These are phyloP conservation scores for Crithidia expoeki DNA, from an alignment of 208 protist species.

Conservation along the genomic window DNA sequence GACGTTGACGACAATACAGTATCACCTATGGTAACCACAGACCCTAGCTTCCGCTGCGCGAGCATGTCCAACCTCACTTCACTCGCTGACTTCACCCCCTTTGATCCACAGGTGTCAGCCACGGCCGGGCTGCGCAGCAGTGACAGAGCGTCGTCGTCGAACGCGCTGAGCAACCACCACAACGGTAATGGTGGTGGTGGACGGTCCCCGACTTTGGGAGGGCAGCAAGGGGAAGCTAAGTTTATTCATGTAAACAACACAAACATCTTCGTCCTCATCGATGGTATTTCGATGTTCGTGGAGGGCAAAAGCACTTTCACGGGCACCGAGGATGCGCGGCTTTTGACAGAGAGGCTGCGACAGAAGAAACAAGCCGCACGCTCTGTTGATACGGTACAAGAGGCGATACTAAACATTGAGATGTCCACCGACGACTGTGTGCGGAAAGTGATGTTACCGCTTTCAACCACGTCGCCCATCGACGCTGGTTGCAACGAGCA, in stretches of 20 bases:
- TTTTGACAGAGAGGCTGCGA: slow-evolving; percentile 31
- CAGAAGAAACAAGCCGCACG: slow-evolving; percentile 28
- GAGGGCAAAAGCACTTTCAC: slow-evolving; percentile 80
- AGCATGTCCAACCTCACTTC: slow-evolving; percentile 28
- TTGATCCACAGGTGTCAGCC: background rate
- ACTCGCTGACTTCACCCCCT: slow-evolving; percentile 1
- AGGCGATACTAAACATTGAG: slow-evolving; percentile 83
- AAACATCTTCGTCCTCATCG: slow-evolving; percentile 87
- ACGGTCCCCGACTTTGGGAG: background rate
- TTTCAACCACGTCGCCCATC: background rate
- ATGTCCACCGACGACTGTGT: slow-evolving; percentile 20
- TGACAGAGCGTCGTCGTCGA: background rate
- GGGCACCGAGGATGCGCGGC: slow-evolving; percentile 52
- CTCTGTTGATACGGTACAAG: slow-evolving; percentile 70
- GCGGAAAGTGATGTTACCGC: background rate
- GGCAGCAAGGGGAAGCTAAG: slow-evolving; percentile 39
- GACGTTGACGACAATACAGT: slow-evolving; percentile 73
- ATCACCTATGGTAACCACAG: slow-evolving; percentile 79
- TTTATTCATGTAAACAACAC: slow-evolving; percentile 92
- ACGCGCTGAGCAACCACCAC: background rate
- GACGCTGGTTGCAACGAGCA: too few species aligned
- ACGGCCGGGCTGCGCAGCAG: background rate
- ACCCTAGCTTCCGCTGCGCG: slow-evolving; percentile 17
- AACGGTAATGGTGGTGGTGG: slow-evolving; percentile 1
- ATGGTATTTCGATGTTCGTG: slow-evolving; percentile 88